phyloP scores from a whole-genome alignment of 257 asterid species.

The Gynochthodes officinalis region DNA sequence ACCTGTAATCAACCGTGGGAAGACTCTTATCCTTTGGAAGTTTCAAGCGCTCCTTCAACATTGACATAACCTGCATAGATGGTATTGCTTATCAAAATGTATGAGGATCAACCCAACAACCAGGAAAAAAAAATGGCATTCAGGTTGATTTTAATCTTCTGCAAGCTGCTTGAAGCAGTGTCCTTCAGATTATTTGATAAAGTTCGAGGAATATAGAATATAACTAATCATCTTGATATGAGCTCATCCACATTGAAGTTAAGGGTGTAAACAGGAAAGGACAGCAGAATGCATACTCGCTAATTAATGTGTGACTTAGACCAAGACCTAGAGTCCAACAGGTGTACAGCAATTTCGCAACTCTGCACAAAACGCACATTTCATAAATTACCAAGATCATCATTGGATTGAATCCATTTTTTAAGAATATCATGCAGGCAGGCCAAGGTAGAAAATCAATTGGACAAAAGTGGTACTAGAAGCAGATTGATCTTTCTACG shows the following conservation, averaged over 20 bases:
- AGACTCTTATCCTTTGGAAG: constrained; percentile 59
- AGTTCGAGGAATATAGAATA: not conserved
- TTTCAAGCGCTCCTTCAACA: constrained; percentile 83
- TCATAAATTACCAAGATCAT: not conserved
- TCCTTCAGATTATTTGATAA: not conserved
- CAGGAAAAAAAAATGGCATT: not conserved
- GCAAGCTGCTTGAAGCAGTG: not conserved
- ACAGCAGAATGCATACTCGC: not conserved
- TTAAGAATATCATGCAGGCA: not conserved
- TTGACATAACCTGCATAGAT: constrained; percentile 57
- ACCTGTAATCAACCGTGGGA: constrained; percentile 86
- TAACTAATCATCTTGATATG: not conserved
- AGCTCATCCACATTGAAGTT: not conserved
- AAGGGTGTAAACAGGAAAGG: not conserved
- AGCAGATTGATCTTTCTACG: too few relatives aligned
- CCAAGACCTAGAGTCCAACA: not conserved
- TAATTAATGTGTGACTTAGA: not conserved
- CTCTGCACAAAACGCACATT: not conserved
- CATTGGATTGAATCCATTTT: not conserved
- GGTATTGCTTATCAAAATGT: constrained; percentile 2
- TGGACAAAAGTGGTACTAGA: not conserved
- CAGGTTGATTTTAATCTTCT: not conserved
- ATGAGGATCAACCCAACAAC: not conserved
- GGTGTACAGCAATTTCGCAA: not conserved
- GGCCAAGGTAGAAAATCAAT: not conserved